phyloP scores from a whole-genome alignment of 2,329 filamentous ascomycete genomes.

The Juglanconis oblonga region DNA sequence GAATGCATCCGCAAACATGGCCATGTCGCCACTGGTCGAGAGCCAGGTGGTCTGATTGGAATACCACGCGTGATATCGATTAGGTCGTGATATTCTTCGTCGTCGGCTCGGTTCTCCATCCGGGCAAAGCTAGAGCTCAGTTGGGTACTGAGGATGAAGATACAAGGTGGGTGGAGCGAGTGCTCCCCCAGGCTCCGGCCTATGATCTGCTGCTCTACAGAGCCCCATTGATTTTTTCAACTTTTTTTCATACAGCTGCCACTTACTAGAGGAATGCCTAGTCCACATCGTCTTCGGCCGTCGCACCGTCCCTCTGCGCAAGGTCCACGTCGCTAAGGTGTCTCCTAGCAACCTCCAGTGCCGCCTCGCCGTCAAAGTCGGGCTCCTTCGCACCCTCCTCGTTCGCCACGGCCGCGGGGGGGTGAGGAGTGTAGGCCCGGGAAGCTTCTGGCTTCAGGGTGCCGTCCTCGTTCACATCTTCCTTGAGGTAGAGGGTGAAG shows the following conservation, averaged over 20 bases:
- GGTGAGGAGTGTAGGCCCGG: constrained; percentile 22
- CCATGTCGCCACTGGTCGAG: no score
- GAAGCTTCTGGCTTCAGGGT: constrained; percentile 44
- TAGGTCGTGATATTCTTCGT: no score
- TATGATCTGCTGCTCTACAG: background rate
- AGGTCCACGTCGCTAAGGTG: constrained; percentile 29
- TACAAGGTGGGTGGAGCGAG: no score
- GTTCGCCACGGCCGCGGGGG: constrained; percentile 23
- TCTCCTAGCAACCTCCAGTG: constrained; percentile 37
- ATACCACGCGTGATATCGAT: no score
- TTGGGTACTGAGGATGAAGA: no score
- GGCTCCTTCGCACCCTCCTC: constrained; percentile 20
- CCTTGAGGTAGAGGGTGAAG: constrained; percentile 72
- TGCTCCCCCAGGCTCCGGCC: no score
- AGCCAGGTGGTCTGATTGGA: no score
- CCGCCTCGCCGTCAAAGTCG: constrained; percentile 32
- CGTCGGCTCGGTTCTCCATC: no score
- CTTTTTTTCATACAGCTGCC: background rate
- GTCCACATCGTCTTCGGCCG: constrained; percentile 21
- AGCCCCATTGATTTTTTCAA: background rate
- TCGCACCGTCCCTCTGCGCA: constrained; percentile 20
- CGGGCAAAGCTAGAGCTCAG: no score
- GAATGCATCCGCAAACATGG: no score
- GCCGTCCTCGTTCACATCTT: constrained; percentile 60
- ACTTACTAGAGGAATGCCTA: background rate